These are phyloP conservation scores for Astrothelium subdiscretum DNA, from an alignment of 495 filamentous ascomycete species.

Conservation along the genomic window DNA sequence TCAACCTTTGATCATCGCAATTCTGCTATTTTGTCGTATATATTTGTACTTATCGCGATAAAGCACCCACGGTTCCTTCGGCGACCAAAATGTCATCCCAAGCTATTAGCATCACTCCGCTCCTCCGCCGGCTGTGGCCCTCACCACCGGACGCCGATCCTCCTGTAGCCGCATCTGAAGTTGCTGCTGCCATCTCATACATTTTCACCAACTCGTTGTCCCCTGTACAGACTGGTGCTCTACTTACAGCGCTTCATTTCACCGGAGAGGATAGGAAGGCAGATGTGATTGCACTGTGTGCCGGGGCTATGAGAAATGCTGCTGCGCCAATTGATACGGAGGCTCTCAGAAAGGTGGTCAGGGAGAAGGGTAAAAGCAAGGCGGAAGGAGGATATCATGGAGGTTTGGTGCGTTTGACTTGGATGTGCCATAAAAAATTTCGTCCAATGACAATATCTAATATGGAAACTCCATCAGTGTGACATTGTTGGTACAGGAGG, in stretches of 20 bases:
- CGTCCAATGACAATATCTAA: neutral
- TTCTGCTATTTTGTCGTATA: too few species aligned
- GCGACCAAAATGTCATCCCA: neutral
- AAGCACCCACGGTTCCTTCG: neutral
- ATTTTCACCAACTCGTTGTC: slow-evolving; percentile 82
- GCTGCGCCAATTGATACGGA: slow-evolving; percentile 53
- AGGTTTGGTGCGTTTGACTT: slow-evolving; percentile 23
- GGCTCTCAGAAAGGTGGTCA: slow-evolving; percentile 46
- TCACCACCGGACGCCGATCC: slow-evolving; percentile 54
- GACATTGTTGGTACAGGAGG: slow-evolving; percentile 98
- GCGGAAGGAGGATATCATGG: slow-evolving; percentile 53
- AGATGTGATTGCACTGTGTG: slow-evolving; percentile 69
- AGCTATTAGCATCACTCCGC: slow-evolving; percentile 61
- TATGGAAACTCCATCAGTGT: slow-evolving; percentile 40
- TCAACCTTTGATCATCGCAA: too few species aligned
- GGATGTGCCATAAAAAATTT: neutral
- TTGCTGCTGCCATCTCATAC: slow-evolving; percentile 73
- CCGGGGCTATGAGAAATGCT: slow-evolving; percentile 55
- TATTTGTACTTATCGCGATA: too few species aligned
- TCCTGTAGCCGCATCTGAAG: slow-evolving; percentile 61
- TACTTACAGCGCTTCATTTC: slow-evolving; percentile 82
- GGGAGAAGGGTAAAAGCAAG: slow-evolving; percentile 36
- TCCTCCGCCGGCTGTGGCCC: slow-evolving; percentile 70
- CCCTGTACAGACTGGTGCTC: slow-evolving; percentile 67
- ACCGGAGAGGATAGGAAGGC: slow-evolving; percentile 66